Conservation (phyloP, 129 eudicot genomes). For the Heracleum sosnowskyi region DNA sequence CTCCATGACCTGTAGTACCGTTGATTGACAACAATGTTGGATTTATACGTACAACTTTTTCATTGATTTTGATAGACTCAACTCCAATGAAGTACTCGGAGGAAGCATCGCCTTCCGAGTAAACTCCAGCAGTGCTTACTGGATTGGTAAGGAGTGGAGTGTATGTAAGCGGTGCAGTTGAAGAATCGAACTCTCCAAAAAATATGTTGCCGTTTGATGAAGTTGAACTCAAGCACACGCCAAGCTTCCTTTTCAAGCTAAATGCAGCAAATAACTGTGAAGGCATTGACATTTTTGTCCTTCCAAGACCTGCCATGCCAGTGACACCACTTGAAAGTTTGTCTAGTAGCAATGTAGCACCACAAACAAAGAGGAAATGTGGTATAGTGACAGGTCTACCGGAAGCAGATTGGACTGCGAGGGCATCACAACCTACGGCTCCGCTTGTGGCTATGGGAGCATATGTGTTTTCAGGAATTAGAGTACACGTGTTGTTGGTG, state of each 20-base stretch:
- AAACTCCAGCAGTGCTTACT: neutral
- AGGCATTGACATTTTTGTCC: slow-evolving; percentile 24
- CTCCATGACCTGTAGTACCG: slow-evolving; percentile 26
- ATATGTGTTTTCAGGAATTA: neutral
- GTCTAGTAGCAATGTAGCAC: neutral
- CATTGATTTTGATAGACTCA: slow-evolving; percentile 16
- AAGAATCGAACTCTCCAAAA: neutral
- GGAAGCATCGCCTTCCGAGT: neutral
- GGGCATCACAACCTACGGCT: neutral
- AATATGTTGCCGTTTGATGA: neutral
- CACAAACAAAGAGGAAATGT: neutral
- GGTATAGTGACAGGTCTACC: neutral
- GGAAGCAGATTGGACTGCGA: neutral
- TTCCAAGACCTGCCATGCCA: slow-evolving; percentile 37
- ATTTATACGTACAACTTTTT: neutral
- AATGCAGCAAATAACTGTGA: slow-evolving; percentile 24
- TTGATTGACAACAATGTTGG: slow-evolving; percentile 6
- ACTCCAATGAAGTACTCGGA: slow-evolving; percentile 24
- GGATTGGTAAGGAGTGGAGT: neutral
- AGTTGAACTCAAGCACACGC: neutral
- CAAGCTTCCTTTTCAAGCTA: slow-evolving; percentile 20
- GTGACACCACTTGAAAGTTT: neutral
- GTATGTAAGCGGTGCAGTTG: neutral
- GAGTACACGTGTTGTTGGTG: neutral
- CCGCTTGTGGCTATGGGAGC: neutral